Evolutionary conservation across 495 filamentous ascomycete species (phyloP), one percentile per base, ranked within the genome.

Genomic region (Penicillium desertorum): DNA sequence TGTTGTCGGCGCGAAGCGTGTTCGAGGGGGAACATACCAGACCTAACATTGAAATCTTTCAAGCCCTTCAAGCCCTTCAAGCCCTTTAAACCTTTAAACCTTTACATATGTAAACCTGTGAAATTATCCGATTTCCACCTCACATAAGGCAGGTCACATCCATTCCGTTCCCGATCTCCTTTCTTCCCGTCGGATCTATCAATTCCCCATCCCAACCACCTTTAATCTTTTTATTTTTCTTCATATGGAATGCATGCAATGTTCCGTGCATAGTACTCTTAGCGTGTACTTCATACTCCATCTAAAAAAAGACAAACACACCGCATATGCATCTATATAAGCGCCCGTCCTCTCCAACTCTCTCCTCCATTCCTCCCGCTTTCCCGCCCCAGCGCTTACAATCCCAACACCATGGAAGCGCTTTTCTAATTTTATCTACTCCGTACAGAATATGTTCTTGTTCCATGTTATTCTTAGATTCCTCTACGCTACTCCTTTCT

Each of bases 1-100:
- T 52, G 50, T 52, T 65, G 62, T 68, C 57, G 51, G 25, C 56
- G 51, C 62, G 64, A 56, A 57, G 58, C 62, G 62, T 64, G 56
- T 63, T 64, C 61, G 54, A 63, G 57, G 61, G 47, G 46, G 23
- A 5, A 54, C 49, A 57, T 57, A 9, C 60, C 56, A 29, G 27
- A n/a, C n/a, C n/a, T n/a, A n/a, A n/a, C n/a, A n/a, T n/a, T n/a
- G n/a, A 29, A 29, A 29, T 8, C 27, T 25, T 25, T 25, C 23
- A 25, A 29, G 4, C 27, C 27, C 27, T 29, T 29, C 7, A 29
- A 8, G 9, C 27, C 27, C 9, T 27, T 1, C 7, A 8, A 27
- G n/a, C n/a, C 25, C 25, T 27, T 27, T 1, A 8, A 27, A 27
- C 25, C 25, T 27, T 27, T 1, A 8, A 27, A 27, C 25, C 25